Evolutionary conservation across 805 yeast genomes (phyloP).

Genomic region (Hanseniaspora vineae): DNA sequence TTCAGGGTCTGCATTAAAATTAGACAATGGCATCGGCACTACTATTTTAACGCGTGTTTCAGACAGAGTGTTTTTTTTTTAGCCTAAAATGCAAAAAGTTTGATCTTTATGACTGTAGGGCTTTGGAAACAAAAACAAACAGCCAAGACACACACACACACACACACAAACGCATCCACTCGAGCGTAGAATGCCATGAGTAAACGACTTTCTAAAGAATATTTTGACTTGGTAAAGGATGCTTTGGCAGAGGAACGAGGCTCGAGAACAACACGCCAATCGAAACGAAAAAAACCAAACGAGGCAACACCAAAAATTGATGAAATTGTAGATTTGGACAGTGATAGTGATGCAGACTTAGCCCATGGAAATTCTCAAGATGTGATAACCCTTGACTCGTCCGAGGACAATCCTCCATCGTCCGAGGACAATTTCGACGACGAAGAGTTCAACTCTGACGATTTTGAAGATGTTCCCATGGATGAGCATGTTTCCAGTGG

Average conservation of each 20-base stretch:
- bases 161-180: not conserved
- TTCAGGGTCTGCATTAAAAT: too few relatives aligned
- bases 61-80: too few relatives aligned
- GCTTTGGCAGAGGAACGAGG: slow-evolving; percentile 2
- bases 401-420: not conserved
- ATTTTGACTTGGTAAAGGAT: slow-evolving; percentile 3
- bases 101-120: too few relatives aligned
- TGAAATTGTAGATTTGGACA: slow-evolving; percentile 1
- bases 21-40: too few relatives aligned
- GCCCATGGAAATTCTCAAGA: not conserved
- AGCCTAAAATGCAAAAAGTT: too few relatives aligned
- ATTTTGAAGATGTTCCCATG: slow-evolving; percentile 5
- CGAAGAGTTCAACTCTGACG: not conserved
- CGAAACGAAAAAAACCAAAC: slow-evolving; percentile 2
- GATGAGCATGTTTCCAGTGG: not conserved
- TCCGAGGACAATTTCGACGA: not conserved
- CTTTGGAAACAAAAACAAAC: too few relatives aligned
- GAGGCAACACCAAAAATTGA: not conserved
- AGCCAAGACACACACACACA: not conserved
- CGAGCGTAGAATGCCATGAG: not conserved
- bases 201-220: slow-evolving; percentile 2
- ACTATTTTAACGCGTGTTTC: too few relatives aligned
- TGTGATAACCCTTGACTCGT: not conserved
- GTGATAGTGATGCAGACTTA: not conserved
- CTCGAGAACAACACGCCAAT: not conserved